Evolutionary conservation across 2,329 filamentous ascomycete species (phyloP).

Genomic region (Fusarium clavum): DNA sequence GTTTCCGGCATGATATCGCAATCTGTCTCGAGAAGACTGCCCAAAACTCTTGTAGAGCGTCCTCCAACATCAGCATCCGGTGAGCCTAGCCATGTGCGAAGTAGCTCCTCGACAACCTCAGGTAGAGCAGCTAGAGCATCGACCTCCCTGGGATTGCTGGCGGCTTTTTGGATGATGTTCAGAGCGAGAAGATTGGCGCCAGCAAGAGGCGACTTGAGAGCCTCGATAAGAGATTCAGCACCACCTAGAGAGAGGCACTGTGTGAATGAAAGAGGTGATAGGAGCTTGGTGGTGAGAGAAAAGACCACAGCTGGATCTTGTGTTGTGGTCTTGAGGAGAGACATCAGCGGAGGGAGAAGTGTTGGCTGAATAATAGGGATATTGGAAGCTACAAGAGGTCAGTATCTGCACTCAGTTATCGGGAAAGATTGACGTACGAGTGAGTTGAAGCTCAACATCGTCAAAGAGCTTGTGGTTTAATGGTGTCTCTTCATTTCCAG

Average conservation of each 20-base stretch:
- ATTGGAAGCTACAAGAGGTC: conserved; percentile 58
- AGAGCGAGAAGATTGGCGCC: conserved; percentile 70
- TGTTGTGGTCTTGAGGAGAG: conserved; percentile 63
- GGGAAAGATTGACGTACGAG: conserved; percentile 51
- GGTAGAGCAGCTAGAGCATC: conserved; percentile 63
- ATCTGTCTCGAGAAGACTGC: conserved; percentile 67
- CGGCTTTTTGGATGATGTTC: conserved; percentile 66
- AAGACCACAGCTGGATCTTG: conserved; percentile 64
- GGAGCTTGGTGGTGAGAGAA: conserved; percentile 66
- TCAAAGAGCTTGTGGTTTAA: conserved; percentile 66
- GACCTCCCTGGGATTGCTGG: conserved; percentile 59
- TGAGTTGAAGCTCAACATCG: conserved; percentile 69
- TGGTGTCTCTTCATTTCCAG: conserved; percentile 55
- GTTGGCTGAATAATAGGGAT: conserved; percentile 63
- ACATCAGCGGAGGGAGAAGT: conserved; percentile 65
- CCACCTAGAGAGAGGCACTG: conserved; percentile 64
- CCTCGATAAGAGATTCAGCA: conserved; percentile 62
- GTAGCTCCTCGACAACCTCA: conserved; percentile 59
- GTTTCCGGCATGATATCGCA: conserved; percentile 54
- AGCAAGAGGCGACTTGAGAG: conserved; percentile 64
- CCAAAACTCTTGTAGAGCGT: conserved; percentile 62
- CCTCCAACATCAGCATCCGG: conserved; percentile 68
- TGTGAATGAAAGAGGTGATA: conserved; percentile 64
- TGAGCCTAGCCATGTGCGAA: conserved; percentile 65
- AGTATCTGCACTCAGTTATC: background rate